Base-by-base conservation (phyloP, 495 filamentous ascomycete genomes). In the Cenococcum geophilum region DNA sequence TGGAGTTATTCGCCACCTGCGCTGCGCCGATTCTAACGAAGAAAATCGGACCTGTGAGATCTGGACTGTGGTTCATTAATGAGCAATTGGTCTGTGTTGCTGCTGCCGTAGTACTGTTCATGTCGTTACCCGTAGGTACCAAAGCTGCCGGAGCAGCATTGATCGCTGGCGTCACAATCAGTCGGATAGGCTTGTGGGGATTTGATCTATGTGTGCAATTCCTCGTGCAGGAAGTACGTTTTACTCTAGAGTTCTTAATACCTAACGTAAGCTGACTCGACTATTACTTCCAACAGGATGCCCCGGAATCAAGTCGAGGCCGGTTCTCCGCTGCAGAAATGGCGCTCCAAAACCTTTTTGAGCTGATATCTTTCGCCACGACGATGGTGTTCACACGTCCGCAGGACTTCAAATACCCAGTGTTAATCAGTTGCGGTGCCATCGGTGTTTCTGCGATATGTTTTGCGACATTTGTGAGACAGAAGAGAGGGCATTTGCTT, bases 121-220 rank as follows among this genome's bases (percentile, higher is more conserved):
- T 50, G 20, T 73, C 48, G 63, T 65, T 49, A 56, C 58, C 5
- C 62, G 61, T 6, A 2, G 36, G 50, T 57, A 6, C 50, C 40
- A 11, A 55, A 62, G 35, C 48, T 25, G 52, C 68, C 21, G 22
- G 48, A 6, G 55, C 77, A 0, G 74, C 80, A 1, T 70, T 88
- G 14, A 77, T 80, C 1, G 70, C 66, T 4, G 82, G 80, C 0
- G 79, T 83, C 0, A 76, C 79, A 0, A 11, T 52, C 11, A 88
- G 85, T 56, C 76, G 87, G 0, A 37, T 87, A 5, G 86, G 87
- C 0, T 74, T 90, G 0, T 84, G 86, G 80, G 83, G 85, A 0
- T 89, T 83, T 60, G 87, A 90, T 66, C 72, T 90, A 1, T 82
- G 77, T 27, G 81, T 75, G 8, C 87, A 90, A 65, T 76, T 77